Conservation (phyloP, 805 yeast species). For the Ogataea siamensis region DNA sequence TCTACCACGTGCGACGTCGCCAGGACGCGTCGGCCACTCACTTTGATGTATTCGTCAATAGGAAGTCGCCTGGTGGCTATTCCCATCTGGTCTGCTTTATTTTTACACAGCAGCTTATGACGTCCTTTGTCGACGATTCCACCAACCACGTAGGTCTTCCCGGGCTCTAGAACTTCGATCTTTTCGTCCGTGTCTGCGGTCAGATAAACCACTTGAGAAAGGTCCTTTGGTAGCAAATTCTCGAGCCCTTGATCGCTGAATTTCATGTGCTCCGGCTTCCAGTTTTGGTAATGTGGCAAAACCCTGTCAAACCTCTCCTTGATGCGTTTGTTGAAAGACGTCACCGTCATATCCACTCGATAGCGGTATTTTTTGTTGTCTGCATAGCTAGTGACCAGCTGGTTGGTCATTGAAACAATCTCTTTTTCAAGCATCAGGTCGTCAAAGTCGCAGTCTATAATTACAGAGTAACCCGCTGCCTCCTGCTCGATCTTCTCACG, state of each 20-base stretch:
- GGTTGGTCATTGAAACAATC: slow-evolving; percentile 68
- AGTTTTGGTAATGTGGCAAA: slow-evolving; percentile 56
- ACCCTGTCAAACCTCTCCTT: slow-evolving; percentile 65
- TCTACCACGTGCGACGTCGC: slow-evolving; percentile 97
- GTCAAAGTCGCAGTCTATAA: slow-evolving; percentile 82
- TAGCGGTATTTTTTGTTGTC: slow-evolving; percentile 62
- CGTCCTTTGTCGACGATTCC: slow-evolving; percentile 97
- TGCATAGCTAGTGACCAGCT: slow-evolving; percentile 79
- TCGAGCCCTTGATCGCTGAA: slow-evolving; percentile 43
- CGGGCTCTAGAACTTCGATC: slow-evolving; percentile 60
- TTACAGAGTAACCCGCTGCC: slow-evolving; percentile 35
- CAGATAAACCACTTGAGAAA: slow-evolving; percentile 57
- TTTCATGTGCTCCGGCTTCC: slow-evolving; percentile 57
- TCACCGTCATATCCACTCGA: slow-evolving; percentile 56
- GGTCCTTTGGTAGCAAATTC: slow-evolving; percentile 27
- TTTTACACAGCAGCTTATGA: slow-evolving; percentile 72
- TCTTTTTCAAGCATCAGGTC: slow-evolving; percentile 79
- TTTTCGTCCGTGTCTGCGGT: slow-evolving; percentile 84
- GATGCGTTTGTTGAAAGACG: slow-evolving; percentile 65
- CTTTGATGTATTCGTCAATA: slow-evolving; percentile 75
- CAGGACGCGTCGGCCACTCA: slow-evolving; percentile 83
- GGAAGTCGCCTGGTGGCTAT: slow-evolving; percentile 78
- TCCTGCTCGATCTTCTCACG: slow-evolving; percentile 38
- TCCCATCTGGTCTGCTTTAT: slow-evolving; percentile 75
- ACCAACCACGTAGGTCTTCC: slow-evolving; percentile 81